These are phyloP conservation scores for Psophocarpus tetragonolobus DNA, from an alignment of 306 rosid species.

Conservation along the genomic window DNA sequence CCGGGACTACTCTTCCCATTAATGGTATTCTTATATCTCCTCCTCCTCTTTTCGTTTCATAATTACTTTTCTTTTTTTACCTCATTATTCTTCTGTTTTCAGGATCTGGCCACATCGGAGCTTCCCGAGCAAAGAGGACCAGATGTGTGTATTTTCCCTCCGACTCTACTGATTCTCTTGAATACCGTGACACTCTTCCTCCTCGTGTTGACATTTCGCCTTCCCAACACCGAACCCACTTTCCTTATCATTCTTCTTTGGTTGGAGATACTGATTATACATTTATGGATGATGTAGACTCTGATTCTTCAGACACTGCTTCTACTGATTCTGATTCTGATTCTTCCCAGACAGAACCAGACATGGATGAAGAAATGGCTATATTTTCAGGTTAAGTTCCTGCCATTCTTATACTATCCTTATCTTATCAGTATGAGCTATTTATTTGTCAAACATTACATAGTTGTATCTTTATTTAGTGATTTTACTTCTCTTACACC, in stretches of 20 bases:
- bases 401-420: conserved; percentile 13
- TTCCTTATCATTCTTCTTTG: conserved; percentile 51
- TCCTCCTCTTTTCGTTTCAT: no score
- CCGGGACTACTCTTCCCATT: conserved; percentile 42
- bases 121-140: conserved; percentile 65
- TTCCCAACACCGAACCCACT: conserved; percentile 46
- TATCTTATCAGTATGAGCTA: background rate
- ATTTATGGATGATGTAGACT: conserved; percentile 54
- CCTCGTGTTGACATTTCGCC: conserved; percentile 53
- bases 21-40: conserved; percentile 57
- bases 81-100: conserved; percentile 54
- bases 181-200: conserved; percentile 52
- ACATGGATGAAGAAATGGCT: conserved; percentile 62
- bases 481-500: background rate
- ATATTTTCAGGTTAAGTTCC: conserved; percentile 62
- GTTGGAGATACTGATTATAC: conserved; percentile 63
- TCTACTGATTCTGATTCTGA: conserved; percentile 60
- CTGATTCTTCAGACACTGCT: conserved; percentile 67
- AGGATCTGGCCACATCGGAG: conserved; percentile 61
- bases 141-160: conserved; percentile 54
- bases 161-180: conserved; percentile 72
- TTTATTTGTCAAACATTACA: background rate
- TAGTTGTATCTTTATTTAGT: background rate
- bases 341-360: conserved; percentile 79
- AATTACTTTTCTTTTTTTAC: no score